phyloP scores from a whole-genome alignment of 768 basidiomycete species.

The Kwoniella europaea region DNA sequence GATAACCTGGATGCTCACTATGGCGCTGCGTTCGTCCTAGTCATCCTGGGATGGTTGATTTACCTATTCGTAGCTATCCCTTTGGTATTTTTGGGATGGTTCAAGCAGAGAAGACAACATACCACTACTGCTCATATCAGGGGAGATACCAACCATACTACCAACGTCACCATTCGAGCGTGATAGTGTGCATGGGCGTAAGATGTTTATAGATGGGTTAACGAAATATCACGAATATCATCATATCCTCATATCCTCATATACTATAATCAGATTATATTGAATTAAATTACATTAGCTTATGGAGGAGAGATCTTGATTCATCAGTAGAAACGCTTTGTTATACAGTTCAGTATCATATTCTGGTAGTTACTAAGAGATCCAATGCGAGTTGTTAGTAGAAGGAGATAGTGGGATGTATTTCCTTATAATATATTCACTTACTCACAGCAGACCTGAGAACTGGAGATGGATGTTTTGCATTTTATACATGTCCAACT shows the following conservation, averaged over 20 bases:
- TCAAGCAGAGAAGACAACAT: slow-evolving; percentile 35
- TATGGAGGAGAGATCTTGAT: no score
- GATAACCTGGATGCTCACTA: slow-evolving; percentile 38
- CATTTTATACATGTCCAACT: not conserved
- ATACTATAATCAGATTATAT: not conserved
- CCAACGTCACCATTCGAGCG: slow-evolving; percentile 13
- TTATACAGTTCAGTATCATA: no score
- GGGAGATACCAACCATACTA: slow-evolving; percentile 8
- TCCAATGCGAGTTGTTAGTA: not conserved
- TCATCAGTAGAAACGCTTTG: no score
- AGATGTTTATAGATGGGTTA: not conserved
- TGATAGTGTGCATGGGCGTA: not conserved
- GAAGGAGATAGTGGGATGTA: not conserved
- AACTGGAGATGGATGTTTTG: no score
- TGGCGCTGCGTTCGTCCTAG: slow-evolving; percentile 49
- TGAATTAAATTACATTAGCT: not conserved
- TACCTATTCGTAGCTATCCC: slow-evolving; percentile 38
- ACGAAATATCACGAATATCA: not conserved
- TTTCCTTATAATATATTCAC: slow-evolving; percentile 11
- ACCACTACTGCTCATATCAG: slow-evolving; percentile 17
- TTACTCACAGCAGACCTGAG: not conserved
- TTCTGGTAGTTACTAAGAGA: no score
- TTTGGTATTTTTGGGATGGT: slow-evolving; percentile 46
- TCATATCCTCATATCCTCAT: not conserved
- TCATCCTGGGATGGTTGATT: slow-evolving; percentile 48